A percentile compares a stretch with the other conserved stretches of the same genome.
Conservation (phyloP, 2,329 filamentous ascomycete species). For the Ophiostoma ulmi region DNA sequence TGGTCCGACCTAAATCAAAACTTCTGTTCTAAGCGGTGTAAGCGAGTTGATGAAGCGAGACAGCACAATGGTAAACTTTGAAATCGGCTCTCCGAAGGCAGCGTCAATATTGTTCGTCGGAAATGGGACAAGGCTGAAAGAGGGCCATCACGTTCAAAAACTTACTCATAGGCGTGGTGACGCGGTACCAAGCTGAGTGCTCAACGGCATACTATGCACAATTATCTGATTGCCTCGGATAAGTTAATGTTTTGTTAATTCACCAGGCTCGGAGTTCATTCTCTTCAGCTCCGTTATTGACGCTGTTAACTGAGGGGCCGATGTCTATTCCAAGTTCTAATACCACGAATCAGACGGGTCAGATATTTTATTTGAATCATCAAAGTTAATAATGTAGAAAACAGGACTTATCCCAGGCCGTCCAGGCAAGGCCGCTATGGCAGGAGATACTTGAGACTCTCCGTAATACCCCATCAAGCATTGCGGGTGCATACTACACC, state of each 20-base stretch:
- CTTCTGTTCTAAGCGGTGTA: background rate
- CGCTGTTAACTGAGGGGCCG: background rate
- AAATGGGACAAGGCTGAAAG: background rate
- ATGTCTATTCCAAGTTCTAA: background rate
- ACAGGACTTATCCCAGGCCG: background rate
- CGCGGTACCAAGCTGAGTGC: background rate
- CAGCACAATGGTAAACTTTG: background rate
- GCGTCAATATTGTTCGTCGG: background rate
- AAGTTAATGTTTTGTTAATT: background rate
- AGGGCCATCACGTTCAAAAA: background rate
- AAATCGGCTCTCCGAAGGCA: background rate
- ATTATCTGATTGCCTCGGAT: background rate
- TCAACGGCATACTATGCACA: background rate
- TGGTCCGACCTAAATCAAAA: background rate
- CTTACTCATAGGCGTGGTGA: no score
- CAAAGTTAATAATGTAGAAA: background rate
- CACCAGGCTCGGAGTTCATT: background rate
- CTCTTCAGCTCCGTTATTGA: background rate
- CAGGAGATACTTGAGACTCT: background rate
- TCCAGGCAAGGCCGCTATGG: background rate
- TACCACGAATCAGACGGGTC: background rate
- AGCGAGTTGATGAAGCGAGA: background rate
- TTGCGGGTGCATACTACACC: background rate
- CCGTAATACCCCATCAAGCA: background rate
- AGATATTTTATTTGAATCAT: background rate